A percentile compares a stretch with the other conserved stretches of the same genome.
These are phyloP conservation scores for Blastomyces parvus DNA, from an alignment of 2,329 filamentous ascomycete genomes.

Conservation along the genomic window DNA sequence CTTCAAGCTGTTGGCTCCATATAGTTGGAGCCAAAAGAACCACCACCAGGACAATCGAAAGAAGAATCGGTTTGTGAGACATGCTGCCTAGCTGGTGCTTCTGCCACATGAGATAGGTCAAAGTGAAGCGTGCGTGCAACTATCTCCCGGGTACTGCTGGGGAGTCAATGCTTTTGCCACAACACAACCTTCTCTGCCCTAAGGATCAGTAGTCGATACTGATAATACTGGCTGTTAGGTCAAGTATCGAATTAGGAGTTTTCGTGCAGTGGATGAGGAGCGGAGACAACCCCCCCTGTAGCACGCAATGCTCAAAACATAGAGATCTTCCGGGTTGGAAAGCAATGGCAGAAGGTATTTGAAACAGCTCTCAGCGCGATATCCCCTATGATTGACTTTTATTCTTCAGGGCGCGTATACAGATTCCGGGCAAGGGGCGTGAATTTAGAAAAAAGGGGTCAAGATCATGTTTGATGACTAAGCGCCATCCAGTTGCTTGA, in stretches of 20 bases:
- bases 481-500: too few relatives aligned
- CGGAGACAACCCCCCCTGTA: neutral
- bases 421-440: too few relatives aligned
- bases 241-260: too few relatives aligned
- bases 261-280: too few relatives aligned
- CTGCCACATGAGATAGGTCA: neutral
- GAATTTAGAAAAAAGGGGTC: neutral
- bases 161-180: neutral
- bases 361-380: neutral
- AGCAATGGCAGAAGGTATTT: neutral
- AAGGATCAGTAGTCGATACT: neutral
- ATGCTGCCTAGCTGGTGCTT: neutral
- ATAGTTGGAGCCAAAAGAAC: too few relatives aligned
- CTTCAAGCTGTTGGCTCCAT: constrained; percentile 1
- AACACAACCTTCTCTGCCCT: neutral
- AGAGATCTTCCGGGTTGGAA: neutral
- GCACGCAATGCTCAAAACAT: neutral
- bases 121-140: neutral
- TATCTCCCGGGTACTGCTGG: neutral
- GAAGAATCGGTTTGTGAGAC: neutral
- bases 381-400: neutral
- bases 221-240: too few relatives aligned
- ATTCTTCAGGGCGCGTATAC: too few relatives aligned
- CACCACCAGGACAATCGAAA: neutral
- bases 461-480: too few relatives aligned